Base-by-base conservation (phyloP, 257 asterid species). In the Parsonsia alboflavescens region DNA sequence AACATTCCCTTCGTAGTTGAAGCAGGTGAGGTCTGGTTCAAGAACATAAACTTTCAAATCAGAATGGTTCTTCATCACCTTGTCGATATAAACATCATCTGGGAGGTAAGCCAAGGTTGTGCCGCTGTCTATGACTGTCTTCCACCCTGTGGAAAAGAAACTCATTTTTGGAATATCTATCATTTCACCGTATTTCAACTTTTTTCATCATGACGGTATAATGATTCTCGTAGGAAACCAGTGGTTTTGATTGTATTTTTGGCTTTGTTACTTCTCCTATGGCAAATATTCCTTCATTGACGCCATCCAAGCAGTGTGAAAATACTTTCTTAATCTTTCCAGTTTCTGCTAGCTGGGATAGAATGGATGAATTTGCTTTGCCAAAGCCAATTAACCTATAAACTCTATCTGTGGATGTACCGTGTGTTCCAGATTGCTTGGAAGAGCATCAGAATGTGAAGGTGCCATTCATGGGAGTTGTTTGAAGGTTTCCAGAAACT, bases 331-430 rank as follows among this genome's bases (percentile, higher is more conserved):
- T 67, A 2, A 67, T 49, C 22, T 80, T 76, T n/a, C 68, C 52
- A 10, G 75, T 9, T 24, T 16, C 12, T 3, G 80, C 67, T 0
- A 80, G 62, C 45, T 80, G 84, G 10, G 80, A 76, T 12, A 80
- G 77, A 21, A 80, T 22, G 39, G 84, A 80, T 4, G 80, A 72
- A 46, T 76, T 76, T 10, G 66, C 62, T 49, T 59, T 71, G 6
- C 84, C 84, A n/a, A 80, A 68, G 12, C 84, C 84, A 6, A 80
- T 41, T 73, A 80, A 72, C 19, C 84, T 81, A n/a, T 71, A 62
- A 12, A 80, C 84, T 16, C 42, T 19, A 6, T 80, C 84, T 4
- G 84, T 76, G 7, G 84, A 66, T 33, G 84, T 76, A 7, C 74
- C 81, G 44, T 61, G 24, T 4, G 65, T 71, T 9, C 79, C 80